phyloP scores from a whole-genome alignment of 139 green algal genomes.

The Chlamydomonas sp. region DNA sequence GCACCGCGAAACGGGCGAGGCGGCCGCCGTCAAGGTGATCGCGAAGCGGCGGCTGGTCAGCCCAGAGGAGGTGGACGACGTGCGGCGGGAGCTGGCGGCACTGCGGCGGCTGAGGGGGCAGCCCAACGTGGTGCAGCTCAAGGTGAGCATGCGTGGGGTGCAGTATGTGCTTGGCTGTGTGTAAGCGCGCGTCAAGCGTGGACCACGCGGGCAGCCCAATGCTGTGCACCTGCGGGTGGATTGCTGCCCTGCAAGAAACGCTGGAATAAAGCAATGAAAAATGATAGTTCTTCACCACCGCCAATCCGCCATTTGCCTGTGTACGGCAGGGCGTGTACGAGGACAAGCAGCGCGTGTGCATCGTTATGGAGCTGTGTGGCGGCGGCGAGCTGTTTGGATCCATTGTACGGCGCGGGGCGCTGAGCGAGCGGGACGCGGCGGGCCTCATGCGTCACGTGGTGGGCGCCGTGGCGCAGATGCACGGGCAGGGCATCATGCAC shows the following conservation, averaged over 20 bases:
- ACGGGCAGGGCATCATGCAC: conserved; percentile 89
- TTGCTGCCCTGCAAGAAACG: too few relatives aligned
- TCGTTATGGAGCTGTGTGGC: conserved; percentile 91
- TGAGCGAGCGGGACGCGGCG: conserved; percentile 83
- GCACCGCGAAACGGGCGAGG: conserved; percentile 47
- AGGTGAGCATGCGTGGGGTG: neutral
- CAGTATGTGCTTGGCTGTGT: too few relatives aligned
- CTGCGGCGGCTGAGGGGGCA: conserved; percentile 62
- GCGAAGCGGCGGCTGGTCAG: conserved; percentile 88
- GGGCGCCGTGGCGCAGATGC: conserved; percentile 86
- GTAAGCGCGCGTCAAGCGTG: too few relatives aligned
- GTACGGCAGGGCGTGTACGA: conserved; percentile 66
- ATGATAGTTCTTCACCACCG: too few relatives aligned
- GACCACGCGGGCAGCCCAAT: too few relatives aligned
- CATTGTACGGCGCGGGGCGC: conserved; percentile 85
- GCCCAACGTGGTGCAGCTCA: conserved; percentile 56
- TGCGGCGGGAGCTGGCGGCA: conserved; percentile 88
- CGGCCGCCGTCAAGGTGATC: conserved; percentile 70
- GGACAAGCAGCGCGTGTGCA: conserved; percentile 83
- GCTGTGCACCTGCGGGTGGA: too few relatives aligned
- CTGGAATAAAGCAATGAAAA: too few relatives aligned
- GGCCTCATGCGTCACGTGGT: conserved; percentile 74
- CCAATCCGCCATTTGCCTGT: neutral
- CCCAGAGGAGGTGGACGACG: conserved; percentile 93
- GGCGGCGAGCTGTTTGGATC: conserved; percentile 97